Percentiles rank a stretch among this genome's conserved stretches.
Evolutionary conservation across 345 rosid species (phyloP).

Genomic region (Melastoma malabathricum): DNA sequence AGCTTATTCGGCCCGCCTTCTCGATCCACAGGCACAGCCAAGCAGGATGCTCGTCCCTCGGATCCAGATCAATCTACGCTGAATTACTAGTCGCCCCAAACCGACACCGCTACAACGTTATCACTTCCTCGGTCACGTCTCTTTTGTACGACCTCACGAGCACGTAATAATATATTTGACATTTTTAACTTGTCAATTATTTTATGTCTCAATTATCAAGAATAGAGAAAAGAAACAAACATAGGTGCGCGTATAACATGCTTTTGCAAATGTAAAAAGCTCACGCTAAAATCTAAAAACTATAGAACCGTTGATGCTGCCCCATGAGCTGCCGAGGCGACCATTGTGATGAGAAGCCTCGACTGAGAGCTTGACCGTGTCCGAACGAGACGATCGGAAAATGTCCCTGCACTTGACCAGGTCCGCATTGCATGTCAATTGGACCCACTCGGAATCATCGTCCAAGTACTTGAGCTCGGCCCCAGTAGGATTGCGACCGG

Average conservation of each 20-base stretch:
- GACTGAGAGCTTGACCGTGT: constrained; percentile 39
- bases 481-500: constrained; percentile 37
- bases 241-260: neutral
- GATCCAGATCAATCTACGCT: too few relatives aligned
- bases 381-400: constrained; percentile 24
- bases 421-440: constrained; percentile 61
- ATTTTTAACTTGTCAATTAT: too few relatives aligned
- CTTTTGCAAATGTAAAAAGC: neutral
- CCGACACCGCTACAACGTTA: too few relatives aligned
- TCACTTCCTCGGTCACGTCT: too few relatives aligned
- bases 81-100: too few relatives aligned
- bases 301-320: neutral
- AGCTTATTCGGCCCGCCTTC: neutral
- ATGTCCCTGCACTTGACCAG: constrained; percentile 76
- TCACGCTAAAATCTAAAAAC: neutral
- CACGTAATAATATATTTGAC: too few relatives aligned
- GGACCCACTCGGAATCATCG: constrained; percentile 65
- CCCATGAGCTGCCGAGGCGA: neutral
- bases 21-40: neutral
- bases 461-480: constrained; percentile 54
- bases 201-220: too few relatives aligned
- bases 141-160: too few relatives aligned
- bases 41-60: too few relatives aligned
- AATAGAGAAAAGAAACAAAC: too few relatives aligned
- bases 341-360: constrained; percentile 3